Evolutionary conservation across 768 basidiomycete genomes (phyloP).

Genomic region (Udeniomyces megalosporus): DNA sequence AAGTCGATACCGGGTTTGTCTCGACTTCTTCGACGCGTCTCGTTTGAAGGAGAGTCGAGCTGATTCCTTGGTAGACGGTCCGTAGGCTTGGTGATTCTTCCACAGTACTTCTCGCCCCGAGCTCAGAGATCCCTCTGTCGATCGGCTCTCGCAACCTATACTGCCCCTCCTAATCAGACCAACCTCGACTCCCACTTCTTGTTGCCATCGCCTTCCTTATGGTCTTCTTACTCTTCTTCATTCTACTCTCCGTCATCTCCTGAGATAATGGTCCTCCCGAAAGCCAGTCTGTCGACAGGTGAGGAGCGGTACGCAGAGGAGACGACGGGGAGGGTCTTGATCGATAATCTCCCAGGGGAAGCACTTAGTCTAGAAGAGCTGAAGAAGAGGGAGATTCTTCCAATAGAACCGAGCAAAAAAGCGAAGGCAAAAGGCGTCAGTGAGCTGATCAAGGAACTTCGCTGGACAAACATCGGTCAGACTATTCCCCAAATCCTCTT

Average conservation of each 20-base stretch:
- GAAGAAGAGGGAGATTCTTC: slow-evolving; percentile 43
- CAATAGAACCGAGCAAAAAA: slow-evolving; percentile 44
- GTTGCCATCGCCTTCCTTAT: slow-evolving; percentile 55
- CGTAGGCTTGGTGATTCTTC: slow-evolving; percentile 55
- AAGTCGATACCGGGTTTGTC: too few relatives aligned
- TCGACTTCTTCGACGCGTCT: neutral
- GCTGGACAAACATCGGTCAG: slow-evolving; percentile 89
- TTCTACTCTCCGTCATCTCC: neutral
- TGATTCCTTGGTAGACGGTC: too few relatives aligned
- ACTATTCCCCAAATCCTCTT: too few relatives aligned
- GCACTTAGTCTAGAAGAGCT: slow-evolving; percentile 42
- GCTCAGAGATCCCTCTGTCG: slow-evolving; percentile 53
- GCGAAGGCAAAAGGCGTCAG: slow-evolving; percentile 38
- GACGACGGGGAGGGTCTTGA: slow-evolving; percentile 35
- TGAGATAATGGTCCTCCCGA: neutral
- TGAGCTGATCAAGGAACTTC: slow-evolving; percentile 53
- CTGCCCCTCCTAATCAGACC: slow-evolving; percentile 64
- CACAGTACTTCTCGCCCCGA: slow-evolving; percentile 46
- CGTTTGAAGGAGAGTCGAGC: too few relatives aligned
- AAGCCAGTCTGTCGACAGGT: neutral
- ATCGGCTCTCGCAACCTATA: slow-evolving; percentile 62
- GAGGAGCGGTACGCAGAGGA: neutral
- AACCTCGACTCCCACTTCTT: slow-evolving; percentile 77
- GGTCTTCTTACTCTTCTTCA: slow-evolving; percentile 38
- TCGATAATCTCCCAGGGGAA: slow-evolving; percentile 51